Base-by-base conservation (phyloP, 1,139 yeast genomes). In the Debaryomyces coudertii region DNA sequence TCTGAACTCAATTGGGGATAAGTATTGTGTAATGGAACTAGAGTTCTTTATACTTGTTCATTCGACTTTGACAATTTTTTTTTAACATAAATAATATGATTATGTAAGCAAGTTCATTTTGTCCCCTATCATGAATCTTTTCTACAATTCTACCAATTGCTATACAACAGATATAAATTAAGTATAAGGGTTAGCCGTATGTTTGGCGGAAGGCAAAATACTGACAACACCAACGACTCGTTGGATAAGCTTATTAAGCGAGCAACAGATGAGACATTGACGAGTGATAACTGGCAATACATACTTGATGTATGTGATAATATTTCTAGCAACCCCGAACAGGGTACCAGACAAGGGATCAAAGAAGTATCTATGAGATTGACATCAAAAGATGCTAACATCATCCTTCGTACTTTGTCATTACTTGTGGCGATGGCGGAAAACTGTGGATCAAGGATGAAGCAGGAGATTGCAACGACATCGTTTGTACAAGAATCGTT, bases 361-460 rank as follows among this genome's bases (percentile, higher is more conserved):
- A 58, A 64, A 22, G 61, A 74, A 2, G 66, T 90, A 16, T 73
- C 77, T 41, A 65, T 71, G 16, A 75, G 90, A 43, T 68, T 92
- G 39, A 71, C 72, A 30, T 73, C 77, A 23, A 72, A 79, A 39
- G 93, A 89, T 63, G 97, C 96, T 25, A 93, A 92, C 63, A 86
- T 87, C 1, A 82, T 89, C 24, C 70, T 92, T 45, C 77, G 95
- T 55, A 66, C 95, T 0, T 67, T 93, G 44, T 79, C 96, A 0
- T 68, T 93, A 45, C 68, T 89, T 15, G 78, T 82, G 15, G 85
- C 97, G 0, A 66, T 90, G 30, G 96, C 96, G 0, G 97, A 92
- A 65, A 93, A 93, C 63, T 92, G 98, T 68, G 98, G 98, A 1
- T 84, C 96, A 2, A 75, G 90, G 54, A 81, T 88, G 80, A 85